A percentile compares a stretch with the other conserved stretches of the same genome.
Conservation (phyloP, 2,329 filamentous ascomycete species). For the Colletotrichum noveboracense region DNA sequence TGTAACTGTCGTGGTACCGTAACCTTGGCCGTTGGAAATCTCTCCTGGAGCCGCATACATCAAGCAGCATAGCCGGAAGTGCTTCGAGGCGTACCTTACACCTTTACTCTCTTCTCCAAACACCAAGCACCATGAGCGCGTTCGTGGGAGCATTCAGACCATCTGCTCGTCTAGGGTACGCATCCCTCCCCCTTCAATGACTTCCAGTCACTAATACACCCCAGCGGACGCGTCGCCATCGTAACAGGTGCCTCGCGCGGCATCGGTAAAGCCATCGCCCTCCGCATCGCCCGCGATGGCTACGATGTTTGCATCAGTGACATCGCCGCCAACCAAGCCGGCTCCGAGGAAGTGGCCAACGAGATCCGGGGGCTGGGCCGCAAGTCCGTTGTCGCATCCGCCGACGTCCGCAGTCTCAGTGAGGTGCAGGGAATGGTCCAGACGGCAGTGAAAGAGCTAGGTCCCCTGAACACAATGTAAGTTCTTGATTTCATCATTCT, state of each 20-base stretch:
- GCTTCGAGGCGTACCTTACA: neutral
- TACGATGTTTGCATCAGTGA: conserved; percentile 73
- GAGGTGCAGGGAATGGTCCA: conserved; percentile 59
- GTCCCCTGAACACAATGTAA: conserved; percentile 48
- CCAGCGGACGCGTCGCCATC: conserved; percentile 7
- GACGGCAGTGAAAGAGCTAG: conserved; percentile 55
- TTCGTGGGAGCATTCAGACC: conserved; percentile 5
- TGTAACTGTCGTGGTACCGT: fast-evolving
- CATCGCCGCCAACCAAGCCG: conserved; percentile 54
- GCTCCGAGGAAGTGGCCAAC: conserved; percentile 56
- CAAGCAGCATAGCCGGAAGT: neutral
- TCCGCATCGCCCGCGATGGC: conserved; percentile 68
- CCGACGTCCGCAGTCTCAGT: conserved; percentile 63
- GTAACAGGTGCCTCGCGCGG: conserved; percentile 14
- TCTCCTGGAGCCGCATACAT: neutral
- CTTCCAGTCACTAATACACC: neutral
- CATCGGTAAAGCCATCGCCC: conserved; percentile 66
- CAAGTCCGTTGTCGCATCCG: conserved; percentile 58
- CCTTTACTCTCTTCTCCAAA: neutral
- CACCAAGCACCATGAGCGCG: neutral
- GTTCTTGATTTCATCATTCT: conserved; percentile 27
- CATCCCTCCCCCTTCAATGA: neutral
- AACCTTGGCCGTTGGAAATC: neutral
- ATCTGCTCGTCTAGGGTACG: conserved; percentile 1
- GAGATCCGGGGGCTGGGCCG: conserved; percentile 58